Conservation (phyloP, 176 grass and related monocot species). For the Eragrostis curvula region DNA sequence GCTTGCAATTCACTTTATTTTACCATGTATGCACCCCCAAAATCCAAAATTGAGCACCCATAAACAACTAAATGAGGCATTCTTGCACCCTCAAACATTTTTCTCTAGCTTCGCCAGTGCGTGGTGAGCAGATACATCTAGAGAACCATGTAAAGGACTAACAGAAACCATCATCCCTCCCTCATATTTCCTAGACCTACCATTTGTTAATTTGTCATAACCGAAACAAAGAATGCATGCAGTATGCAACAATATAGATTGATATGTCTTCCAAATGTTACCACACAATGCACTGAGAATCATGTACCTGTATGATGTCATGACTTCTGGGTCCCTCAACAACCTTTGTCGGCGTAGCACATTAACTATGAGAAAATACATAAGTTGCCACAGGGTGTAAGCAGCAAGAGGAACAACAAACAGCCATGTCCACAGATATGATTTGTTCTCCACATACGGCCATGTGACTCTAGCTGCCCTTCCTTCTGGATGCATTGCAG, state of each 20-base stretch:
- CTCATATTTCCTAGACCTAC: neutral
- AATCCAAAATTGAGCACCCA: no score
- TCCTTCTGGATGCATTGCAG: constrained; percentile 97
- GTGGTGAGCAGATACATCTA: no score
- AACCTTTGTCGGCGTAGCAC: constrained; percentile 84
- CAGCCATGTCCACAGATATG: constrained; percentile 90
- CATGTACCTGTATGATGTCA: constrained; percentile 98
- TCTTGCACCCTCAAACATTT: no score
- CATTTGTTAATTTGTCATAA: constrained; percentile 13
- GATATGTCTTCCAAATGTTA: no score
- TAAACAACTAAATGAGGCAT: no score
- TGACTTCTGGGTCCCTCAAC: constrained; percentile 91
- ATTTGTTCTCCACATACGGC: constrained; percentile 95
- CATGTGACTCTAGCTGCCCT: constrained; percentile 81
- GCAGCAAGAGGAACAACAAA: constrained; percentile 95
- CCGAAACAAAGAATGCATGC: constrained; percentile 6
- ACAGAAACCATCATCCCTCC: neutral
- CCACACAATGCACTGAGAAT: no score
- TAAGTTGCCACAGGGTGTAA: constrained; percentile 93
- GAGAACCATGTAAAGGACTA: neutral
- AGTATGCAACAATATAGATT: constrained; percentile 4
- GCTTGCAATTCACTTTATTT: no score
- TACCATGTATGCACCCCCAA: no score
- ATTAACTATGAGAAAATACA: constrained; percentile 89
- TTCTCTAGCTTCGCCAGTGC: no score